Evolutionary conservation across 495 filamentous ascomycete genomes (phyloP).

Genomic region (Ascodesmis nigricans): DNA sequence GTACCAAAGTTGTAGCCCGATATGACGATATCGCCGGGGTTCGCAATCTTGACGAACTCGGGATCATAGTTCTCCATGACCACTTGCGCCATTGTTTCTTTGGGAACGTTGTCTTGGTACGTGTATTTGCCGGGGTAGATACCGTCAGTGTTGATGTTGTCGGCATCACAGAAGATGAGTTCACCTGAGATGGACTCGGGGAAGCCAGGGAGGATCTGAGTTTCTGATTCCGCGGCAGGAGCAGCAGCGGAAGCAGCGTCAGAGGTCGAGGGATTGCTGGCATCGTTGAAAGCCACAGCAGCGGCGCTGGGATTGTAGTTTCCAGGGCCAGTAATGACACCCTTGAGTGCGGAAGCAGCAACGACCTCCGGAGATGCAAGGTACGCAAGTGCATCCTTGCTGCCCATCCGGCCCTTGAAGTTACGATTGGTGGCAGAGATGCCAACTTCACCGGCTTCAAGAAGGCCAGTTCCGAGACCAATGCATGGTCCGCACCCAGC

Average conservation of each 20-base stretch:
- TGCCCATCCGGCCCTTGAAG: slow-evolving; percentile 87
- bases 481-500: slow-evolving; percentile 82
- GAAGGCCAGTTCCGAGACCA: slow-evolving; percentile 61
- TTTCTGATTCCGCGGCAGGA: slow-evolving; percentile 24
- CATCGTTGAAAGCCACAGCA: slow-evolving; percentile 5
- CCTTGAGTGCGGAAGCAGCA: slow-evolving; percentile 62
- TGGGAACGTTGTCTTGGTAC: slow-evolving; percentile 64
- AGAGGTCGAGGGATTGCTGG: slow-evolving; percentile 3
- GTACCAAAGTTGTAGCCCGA: slow-evolving; percentile 82
- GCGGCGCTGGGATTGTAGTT: slow-evolving; percentile 33
- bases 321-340: slow-evolving; percentile 58
- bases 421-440: slow-evolving; percentile 78
- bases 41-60: slow-evolving; percentile 36
- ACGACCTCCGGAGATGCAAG: slow-evolving; percentile 81
- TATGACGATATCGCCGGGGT: slow-evolving; percentile 56
- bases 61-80: slow-evolving; percentile 87
- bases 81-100: slow-evolving; percentile 60
- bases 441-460: slow-evolving; percentile 73
- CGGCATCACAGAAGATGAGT: slow-evolving; percentile 47
- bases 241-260: slow-evolving; percentile 7
- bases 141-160: slow-evolving; percentile 56
- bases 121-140: slow-evolving; percentile 87
- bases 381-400: slow-evolving; percentile 62
- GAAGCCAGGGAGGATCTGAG: slow-evolving; percentile 48
- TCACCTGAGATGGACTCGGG: slow-evolving; percentile 41